Percentiles rank a stretch among this genome's conserved stretches.
Conservation (phyloP, 345 rosid species). For the Hirschfeldia incana region DNA sequence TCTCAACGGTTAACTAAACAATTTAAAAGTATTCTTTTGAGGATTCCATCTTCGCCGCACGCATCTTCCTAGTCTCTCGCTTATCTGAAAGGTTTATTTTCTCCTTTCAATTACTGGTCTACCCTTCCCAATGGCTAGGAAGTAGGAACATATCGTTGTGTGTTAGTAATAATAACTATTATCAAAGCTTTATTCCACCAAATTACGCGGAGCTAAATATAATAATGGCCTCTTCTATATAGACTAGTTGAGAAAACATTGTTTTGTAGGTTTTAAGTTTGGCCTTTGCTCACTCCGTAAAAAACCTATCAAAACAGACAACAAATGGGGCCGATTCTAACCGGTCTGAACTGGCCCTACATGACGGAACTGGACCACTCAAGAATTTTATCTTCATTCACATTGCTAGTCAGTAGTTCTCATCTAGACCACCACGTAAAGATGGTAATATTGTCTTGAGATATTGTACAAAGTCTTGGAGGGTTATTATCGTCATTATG, state of each 20-base stretch:
- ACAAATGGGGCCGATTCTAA: neutral
- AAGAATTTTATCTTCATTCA: neutral
- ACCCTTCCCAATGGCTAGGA: neutral
- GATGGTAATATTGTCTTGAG: neutral
- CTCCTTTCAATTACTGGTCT: neutral
- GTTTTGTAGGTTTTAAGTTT: neutral
- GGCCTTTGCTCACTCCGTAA: neutral
- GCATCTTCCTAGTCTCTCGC: slow-evolving; percentile 28
- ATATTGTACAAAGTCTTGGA: neutral
- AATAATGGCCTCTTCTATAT: neutral
- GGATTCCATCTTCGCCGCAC: slow-evolving; percentile 37
- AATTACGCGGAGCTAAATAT: neutral
- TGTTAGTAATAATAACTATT: neutral
- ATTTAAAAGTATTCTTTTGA: slow-evolving; percentile 1
- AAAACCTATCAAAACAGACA: neutral
- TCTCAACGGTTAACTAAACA: slow-evolving; percentile 38
- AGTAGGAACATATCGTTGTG: neutral
- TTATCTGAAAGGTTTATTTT: slow-evolving; percentile 31
- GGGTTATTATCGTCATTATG: slow-evolving; percentile 8
- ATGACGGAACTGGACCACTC: neutral
- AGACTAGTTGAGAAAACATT: neutral
- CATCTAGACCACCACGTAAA: neutral
- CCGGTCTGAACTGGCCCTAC: neutral
- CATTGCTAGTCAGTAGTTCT: too few relatives aligned
- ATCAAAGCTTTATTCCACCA: neutral